Conservation (phyloP, 768 basidiomycete species). For the Piloderma croceum region DNA sequence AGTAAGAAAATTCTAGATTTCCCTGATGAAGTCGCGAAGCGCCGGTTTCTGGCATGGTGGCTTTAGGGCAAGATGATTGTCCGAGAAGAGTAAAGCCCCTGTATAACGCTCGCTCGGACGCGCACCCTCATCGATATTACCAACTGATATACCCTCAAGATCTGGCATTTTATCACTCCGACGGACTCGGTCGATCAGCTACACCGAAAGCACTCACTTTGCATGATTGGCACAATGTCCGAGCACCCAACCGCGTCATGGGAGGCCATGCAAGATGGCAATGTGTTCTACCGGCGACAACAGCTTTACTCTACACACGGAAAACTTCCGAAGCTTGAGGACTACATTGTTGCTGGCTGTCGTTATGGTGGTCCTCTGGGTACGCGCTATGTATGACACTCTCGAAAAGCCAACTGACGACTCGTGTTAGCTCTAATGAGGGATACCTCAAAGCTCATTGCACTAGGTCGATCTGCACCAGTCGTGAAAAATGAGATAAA, state of each 20-base stretch:
- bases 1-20: no score
- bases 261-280: constrained; percentile 87
- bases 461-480: constrained; percentile 54
- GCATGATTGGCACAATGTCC: constrained; percentile 27
- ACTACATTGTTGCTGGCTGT: constrained; percentile 78
- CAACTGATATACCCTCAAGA: no score
- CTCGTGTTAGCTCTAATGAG: constrained; percentile 70
- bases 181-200: no score
- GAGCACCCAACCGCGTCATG: constrained; percentile 80
- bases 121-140: neutral
- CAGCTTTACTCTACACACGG: constrained; percentile 80
- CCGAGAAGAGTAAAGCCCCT: no score
- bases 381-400: constrained; percentile 27
- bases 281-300: constrained; percentile 82
- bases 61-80: no score
- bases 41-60: no score
- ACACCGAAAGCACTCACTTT: no score
- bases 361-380: constrained; percentile 88
- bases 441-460: constrained; percentile 74
- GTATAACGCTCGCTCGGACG: no score
- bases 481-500: constrained; percentile 77
- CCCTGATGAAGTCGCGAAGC: no score
- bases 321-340: constrained; percentile 69
- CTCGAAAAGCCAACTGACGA: constrained; percentile 5
- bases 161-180: no score